A percentile compares a stretch with the other conserved stretches of the same genome.
phyloP scores from a whole-genome alignment of 495 filamentous ascomycete species.

The Sporormia fimetaria region DNA sequence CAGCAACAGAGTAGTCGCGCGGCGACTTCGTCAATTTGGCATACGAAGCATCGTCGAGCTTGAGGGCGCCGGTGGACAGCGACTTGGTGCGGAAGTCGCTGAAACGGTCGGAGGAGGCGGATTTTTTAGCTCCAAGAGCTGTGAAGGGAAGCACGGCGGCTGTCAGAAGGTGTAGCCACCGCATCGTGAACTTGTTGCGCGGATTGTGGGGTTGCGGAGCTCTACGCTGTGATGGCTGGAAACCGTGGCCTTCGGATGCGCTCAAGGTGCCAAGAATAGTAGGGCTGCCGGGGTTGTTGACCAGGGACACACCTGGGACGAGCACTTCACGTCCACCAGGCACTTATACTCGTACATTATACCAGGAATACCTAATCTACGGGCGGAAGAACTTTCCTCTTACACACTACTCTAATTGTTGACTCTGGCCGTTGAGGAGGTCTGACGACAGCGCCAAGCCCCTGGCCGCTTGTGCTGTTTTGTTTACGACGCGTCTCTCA shows the following conservation, averaged over 20 bases:
- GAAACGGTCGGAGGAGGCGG: slow-evolving; percentile 46
- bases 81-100: slow-evolving; percentile 55
- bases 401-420: too few relatives aligned
- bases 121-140: slow-evolving; percentile 46
- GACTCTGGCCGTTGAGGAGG: too few relatives aligned
- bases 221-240: slow-evolving; percentile 5
- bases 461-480: slow-evolving; percentile 4
- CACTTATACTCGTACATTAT: too few relatives aligned
- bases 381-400: too few relatives aligned
- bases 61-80: slow-evolving; percentile 52
- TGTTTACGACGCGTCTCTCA: slow-evolving; percentile 13
- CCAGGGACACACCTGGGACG: too few relatives aligned
- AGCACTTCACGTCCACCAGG: too few relatives aligned
- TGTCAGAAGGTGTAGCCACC: slow-evolving; percentile 39
- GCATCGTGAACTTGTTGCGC: slow-evolving; percentile 29
- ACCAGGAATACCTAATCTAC: too few relatives aligned
- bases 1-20: slow-evolving; percentile 69
- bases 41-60: slow-evolving; percentile 66
- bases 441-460: too few relatives aligned
- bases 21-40: slow-evolving; percentile 61
- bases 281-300: too few relatives aligned
- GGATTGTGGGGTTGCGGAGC: slow-evolving; percentile 4
- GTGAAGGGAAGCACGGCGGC: slow-evolving; percentile 42
- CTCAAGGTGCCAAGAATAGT: too few relatives aligned
- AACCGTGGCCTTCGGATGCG: too few relatives aligned